Evolutionary conservation across 2,329 filamentous ascomycete genomes (phyloP).

Genomic region (Botrytis porri): DNA sequence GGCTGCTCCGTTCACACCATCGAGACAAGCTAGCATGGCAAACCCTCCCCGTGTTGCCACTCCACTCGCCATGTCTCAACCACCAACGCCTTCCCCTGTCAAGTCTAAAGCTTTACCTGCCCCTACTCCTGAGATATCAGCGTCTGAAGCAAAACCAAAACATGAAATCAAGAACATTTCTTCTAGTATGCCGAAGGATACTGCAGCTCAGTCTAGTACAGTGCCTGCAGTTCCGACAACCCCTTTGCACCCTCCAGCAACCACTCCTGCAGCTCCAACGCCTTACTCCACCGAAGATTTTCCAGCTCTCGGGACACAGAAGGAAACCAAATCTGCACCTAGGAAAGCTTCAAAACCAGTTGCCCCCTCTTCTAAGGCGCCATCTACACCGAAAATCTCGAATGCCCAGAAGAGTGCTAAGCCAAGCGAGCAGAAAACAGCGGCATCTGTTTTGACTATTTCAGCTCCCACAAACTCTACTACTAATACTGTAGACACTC

Average conservation of each 20-base stretch:
- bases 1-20: constrained; percentile 35
- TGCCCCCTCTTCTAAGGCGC: constrained; percentile 17
- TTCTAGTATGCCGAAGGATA: constrained; percentile 48
- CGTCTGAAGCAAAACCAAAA: constrained; percentile 37
- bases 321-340: constrained; percentile 33
- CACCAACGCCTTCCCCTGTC: constrained; percentile 26
- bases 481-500: constrained; percentile 39
- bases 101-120: constrained; percentile 1
- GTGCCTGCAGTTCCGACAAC: constrained; percentile 33
- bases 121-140: not conserved
- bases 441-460: constrained; percentile 47
- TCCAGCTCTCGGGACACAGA: constrained; percentile 47
- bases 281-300: constrained; percentile 51
- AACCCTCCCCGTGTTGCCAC: constrained; percentile 32
- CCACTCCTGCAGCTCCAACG: not conserved
- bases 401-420: constrained; percentile 22
- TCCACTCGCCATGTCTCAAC: constrained; percentile 34
- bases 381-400: constrained; percentile 16
- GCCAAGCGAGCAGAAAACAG: constrained; percentile 28
- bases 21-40: constrained; percentile 25
- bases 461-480: constrained; percentile 38
- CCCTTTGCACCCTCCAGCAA: constrained; percentile 45
- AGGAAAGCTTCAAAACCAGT: constrained; percentile 21
- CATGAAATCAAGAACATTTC: constrained; percentile 47
- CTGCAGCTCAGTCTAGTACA: constrained; percentile 34